Evolutionary conservation across 108 stramenopile species (phyloP).

Genomic region (Skeletonema costatum): DNA sequence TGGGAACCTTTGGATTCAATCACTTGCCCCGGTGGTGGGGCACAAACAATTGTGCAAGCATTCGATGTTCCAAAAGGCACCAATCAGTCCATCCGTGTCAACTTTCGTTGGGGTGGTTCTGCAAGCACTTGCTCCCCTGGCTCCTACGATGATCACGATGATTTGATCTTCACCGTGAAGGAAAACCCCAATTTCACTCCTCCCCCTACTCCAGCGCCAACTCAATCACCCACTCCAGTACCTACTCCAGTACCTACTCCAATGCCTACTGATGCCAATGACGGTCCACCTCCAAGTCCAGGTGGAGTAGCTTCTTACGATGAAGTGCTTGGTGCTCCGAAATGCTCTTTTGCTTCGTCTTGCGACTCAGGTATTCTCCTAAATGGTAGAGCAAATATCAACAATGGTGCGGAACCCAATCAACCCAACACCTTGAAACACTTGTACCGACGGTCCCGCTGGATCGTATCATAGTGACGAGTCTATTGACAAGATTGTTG

Average conservation of each 20-base stretch:
- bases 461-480: slow-evolving; percentile 21
- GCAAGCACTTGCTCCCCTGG: not conserved
- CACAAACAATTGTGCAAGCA: not conserved
- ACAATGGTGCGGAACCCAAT: not conserved
- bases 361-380: not conserved
- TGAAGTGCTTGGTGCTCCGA: not conserved
- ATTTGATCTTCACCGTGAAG: slow-evolving; percentile 9
- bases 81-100: not conserved
- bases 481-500: slow-evolving; percentile 24
- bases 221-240: not conserved
- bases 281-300: too few relatives aligned
- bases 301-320: not conserved
- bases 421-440: slow-evolving; percentile 24
- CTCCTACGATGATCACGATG: slow-evolving; percentile 13
- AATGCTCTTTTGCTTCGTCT: not conserved
- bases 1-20: slow-evolving; percentile 9
- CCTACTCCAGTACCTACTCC: too few relatives aligned
- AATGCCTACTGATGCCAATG: not conserved
- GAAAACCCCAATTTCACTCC: not conserved
- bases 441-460: slow-evolving; percentile 18
- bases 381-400: not conserved
- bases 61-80: slow-evolving; percentile 5
- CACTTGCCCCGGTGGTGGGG: slow-evolving; percentile 15
- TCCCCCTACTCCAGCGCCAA: not conserved
- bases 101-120: not conserved